Percentiles rank a stretch among this genome's conserved stretches.
Conservation (phyloP, 169 alveolate species). For the Fabrea salina region DNA sequence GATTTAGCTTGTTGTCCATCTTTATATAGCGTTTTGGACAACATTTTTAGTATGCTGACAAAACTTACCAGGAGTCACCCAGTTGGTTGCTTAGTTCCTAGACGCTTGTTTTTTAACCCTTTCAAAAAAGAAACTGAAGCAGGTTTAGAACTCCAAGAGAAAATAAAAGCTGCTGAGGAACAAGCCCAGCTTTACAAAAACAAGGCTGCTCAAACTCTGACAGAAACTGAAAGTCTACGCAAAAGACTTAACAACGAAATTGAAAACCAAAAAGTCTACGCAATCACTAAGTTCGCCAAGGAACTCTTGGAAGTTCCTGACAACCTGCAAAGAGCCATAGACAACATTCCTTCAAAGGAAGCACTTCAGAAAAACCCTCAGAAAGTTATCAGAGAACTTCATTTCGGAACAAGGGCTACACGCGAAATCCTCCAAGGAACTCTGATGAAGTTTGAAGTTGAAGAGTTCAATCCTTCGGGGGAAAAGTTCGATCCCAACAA, state of each 20-base stretch:
- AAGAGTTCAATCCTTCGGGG: conserved; percentile 63
- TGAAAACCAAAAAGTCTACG: conserved; percentile 54
- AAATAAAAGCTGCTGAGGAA: neutral
- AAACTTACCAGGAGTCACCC: too few species aligned
- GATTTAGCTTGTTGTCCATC: too few species aligned
- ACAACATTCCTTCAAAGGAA: conserved; percentile 37
- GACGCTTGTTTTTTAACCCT: too few species aligned
- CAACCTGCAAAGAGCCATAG: conserved; percentile 72
- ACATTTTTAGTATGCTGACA: too few species aligned
- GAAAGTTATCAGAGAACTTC: conserved; percentile 44
- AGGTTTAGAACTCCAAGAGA: neutral
- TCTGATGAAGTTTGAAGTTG: conserved; percentile 61
- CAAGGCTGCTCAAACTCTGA: conserved; percentile 32
- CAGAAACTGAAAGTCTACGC: conserved; percentile 46
- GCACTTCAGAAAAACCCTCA: conserved; percentile 36
- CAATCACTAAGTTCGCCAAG: conserved; percentile 82
- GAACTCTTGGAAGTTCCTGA: conserved; percentile 81
- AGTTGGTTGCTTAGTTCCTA: too few species aligned
- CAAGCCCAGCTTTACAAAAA: conserved; percentile 31
- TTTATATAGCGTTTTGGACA: too few species aligned
- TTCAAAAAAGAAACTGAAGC: too few species aligned
- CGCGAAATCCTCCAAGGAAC: neutral
- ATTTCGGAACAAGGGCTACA: neutral
- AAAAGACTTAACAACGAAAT: conserved; percentile 51
- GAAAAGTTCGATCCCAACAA: conserved; percentile 76